Base-by-base conservation (phyloP, 2,329 filamentous ascomycete genomes). In the Ophiocordyceps camponoti-rufipedis region DNA sequence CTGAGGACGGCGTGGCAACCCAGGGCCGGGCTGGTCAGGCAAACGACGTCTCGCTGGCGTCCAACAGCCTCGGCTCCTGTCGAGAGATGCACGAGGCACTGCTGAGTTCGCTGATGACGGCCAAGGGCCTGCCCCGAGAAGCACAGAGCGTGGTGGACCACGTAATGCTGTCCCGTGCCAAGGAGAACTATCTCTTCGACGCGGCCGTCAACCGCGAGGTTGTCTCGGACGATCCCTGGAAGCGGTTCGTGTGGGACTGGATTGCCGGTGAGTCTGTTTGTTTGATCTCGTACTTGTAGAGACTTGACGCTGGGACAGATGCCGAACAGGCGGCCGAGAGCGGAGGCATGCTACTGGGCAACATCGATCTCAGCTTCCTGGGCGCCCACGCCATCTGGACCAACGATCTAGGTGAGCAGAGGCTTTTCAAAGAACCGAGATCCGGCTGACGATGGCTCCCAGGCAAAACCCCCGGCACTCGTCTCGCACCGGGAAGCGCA, bases 161-260 rank as follows among this genome's bases (percentile, higher is more conserved):
- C 49, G 58, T 67, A 4, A 77, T 78, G 67, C 60, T 80, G 10
- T 60, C 75, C 35, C 72, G 78, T 14, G 74, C 75, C 8, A 73
- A 72, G 49, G 74, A 77, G 52, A 71, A 68, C 46, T 82, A 81
- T 49, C 61, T 80, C 0, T 79, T 81, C 49, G 67, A 87, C 53
- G 78, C 76, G 48, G 61, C 63, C 14, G 71, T 66, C 43, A 91
- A 91, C 54, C 72, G 73, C 49, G 62, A 70, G 6, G 72, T 88
- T n/a, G 71, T 83, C 1, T 66, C 70, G 6, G 82, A 85, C 48
- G 80, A 88, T 54, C 75, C 74, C 29, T 85, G 82, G 75, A 66
- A 89, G n/a, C 72, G 78, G 47, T 80, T 83, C 46, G 65, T 84
- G n/a, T 93, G 85, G 85, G 74, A 77, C 42, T 85, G 83, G 70